Base-by-base conservation (phyloP, 495 filamentous ascomycete species). In the Hypoxylon perforatum region DNA sequence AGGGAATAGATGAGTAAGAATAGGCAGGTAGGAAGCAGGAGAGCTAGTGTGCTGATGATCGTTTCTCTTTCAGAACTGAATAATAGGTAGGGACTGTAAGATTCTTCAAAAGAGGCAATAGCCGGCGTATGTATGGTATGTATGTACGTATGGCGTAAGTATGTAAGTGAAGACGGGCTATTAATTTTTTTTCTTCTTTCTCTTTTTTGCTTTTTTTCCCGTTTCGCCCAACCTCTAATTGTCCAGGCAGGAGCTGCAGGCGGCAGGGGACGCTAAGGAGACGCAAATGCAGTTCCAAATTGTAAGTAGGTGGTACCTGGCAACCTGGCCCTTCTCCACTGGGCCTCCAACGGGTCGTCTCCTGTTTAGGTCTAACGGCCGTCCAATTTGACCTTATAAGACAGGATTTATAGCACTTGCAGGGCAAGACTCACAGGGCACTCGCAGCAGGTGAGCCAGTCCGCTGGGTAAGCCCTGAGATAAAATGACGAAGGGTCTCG, bases 331-430 rank as follows among this genome's bases (percentile, higher is more conserved):
- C 28, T 1, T n/a, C 49, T 63, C 65, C 59, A 69, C 65, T 42
- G 11, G n/a, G 5, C 50, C 48, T 60, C 19, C 51, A 51, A 60
- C 60, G 55, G 49, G 44, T 12, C 56, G 19, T 59, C 61, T 56
- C 61, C 61, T 19, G 60, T 64, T 69, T 64, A 33, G 61, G 66
- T 39, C 66, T 64, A 64, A 64, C 61, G 44, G 56, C 56, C 45
- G 51, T 57, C 52, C 30, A 56, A 59, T 42, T 59, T 60, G 63
- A n/a, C 44, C 22, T 48, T 65, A 68, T 63, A 64, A 57, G 55
- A 69, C 42, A 57, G 15, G 28, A 56, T 36, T 61, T 57, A 61
- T 69, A 68, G 56, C 15, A 22, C 44, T 60, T 22, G 36, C 18
- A 62, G 48, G 58, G 8, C 53, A 9, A 39, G 30, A 19, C 14